Evolutionary conservation across 768 basidiomycete species (phyloP).

Genomic region (Boletellus ananas): DNA sequence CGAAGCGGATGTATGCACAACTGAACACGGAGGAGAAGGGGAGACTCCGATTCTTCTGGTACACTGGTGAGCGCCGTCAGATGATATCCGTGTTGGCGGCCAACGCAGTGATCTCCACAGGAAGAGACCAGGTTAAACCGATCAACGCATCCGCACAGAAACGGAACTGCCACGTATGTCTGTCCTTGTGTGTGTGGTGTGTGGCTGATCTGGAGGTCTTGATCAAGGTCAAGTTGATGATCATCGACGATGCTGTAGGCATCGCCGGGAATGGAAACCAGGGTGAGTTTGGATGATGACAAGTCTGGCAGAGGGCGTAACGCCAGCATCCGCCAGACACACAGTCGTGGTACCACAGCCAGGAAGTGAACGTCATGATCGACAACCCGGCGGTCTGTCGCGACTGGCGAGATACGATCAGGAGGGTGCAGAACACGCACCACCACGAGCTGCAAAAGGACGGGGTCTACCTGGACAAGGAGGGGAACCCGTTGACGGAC

Average conservation of each 20-base stretch:
- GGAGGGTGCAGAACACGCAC: conserved; percentile 54
- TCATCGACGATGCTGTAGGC: conserved; percentile 59
- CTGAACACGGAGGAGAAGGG: conserved; percentile 45
- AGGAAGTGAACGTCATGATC: conserved; percentile 65
- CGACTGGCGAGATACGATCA: conserved; percentile 54
- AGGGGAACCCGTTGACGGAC: conserved; percentile 39
- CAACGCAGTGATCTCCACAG: conserved; percentile 16
- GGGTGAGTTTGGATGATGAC: conserved; percentile 28
- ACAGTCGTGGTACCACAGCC: conserved; percentile 70
- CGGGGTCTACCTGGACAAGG: conserved; percentile 53
- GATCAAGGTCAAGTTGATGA: conserved; percentile 56
- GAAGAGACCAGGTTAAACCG: conserved; percentile 62
- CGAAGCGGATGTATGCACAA: conserved; percentile 50
- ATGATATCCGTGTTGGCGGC: neutral
- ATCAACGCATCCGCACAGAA: conserved; percentile 63
- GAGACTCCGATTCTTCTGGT: conserved; percentile 53
- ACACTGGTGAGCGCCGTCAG: conserved; percentile 32
- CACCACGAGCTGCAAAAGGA: conserved; percentile 45
- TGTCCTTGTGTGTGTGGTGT: neutral
- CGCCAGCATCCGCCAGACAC: conserved; percentile 36
- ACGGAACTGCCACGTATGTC: conserved; percentile 61
- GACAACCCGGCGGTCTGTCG: conserved; percentile 49
- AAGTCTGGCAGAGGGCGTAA: conserved; percentile 3
- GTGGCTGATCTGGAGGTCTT: neutral
- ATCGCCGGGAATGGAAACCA: conserved; percentile 73